These are phyloP conservation scores for Lasiodiplodia sp. DNA, from an alignment of 2,329 filamentous ascomycete species.

Conservation along the genomic window DNA sequence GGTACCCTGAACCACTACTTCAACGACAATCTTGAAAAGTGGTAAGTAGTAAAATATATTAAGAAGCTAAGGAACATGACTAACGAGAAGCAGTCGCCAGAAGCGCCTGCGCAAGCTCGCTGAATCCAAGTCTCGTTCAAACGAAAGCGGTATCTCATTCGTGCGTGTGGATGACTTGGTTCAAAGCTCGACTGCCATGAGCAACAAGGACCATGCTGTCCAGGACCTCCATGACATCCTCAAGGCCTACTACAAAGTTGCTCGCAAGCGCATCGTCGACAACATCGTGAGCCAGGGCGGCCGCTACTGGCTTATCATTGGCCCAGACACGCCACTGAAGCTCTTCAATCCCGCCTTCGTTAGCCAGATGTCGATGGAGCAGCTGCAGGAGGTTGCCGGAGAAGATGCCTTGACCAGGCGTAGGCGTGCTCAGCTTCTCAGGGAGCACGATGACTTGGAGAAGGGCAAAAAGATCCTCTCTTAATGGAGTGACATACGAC, in stretches of 20 bases:
- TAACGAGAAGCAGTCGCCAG: not conserved
- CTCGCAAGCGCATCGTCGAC: constrained; percentile 69
- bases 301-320: constrained; percentile 61
- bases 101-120: not conserved
- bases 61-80: not conserved
- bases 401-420: constrained; percentile 58
- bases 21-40: constrained; percentile 53
- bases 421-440: constrained; percentile 53
- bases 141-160: no score
- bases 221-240: constrained; percentile 68
- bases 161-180: constrained; percentile 10
- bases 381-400: constrained; percentile 65
- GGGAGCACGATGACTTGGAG: constrained; percentile 57
- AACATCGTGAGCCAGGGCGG: constrained; percentile 66
- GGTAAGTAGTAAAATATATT: constrained; percentile 34
- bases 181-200: constrained; percentile 29
- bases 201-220: constrained; percentile 49
- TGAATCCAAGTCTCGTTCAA: not conserved
- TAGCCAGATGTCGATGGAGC: constrained; percentile 52
- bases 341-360: constrained; percentile 63
- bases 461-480: constrained; percentile 43
- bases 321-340: constrained; percentile 58
- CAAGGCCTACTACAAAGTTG: constrained; percentile 67
- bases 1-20: constrained; percentile 64
- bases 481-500: not conserved